A percentile compares a stretch with the other conserved stretches of the same genome.
phyloP scores from a whole-genome alignment of 2,329 filamentous ascomycete species.

The Penicillium sp. region DNA sequence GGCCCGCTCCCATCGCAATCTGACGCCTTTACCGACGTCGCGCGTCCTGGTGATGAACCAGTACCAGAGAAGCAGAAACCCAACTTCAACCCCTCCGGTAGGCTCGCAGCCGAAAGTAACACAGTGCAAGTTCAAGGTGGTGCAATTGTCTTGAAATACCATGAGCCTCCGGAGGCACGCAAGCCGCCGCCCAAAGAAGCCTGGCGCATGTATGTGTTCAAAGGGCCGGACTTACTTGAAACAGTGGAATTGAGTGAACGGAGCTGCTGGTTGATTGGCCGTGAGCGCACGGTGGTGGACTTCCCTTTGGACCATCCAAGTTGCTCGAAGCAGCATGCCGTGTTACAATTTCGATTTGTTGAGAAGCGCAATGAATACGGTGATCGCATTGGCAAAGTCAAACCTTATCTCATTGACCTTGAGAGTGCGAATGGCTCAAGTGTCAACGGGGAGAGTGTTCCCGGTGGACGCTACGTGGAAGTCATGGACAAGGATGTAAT shows the following conservation, averaged over 20 bases:
- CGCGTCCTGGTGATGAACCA: constrained; percentile 27
- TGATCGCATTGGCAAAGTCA: constrained; percentile 72
- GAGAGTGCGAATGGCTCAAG: constrained; percentile 88
- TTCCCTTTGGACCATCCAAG: constrained; percentile 83
- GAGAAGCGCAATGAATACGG: constrained; percentile 83
- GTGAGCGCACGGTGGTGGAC: constrained; percentile 77
- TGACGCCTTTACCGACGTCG: constrained; percentile 42
- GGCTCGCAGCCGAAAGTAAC: constrained; percentile 85
- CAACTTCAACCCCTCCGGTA: constrained; percentile 76
- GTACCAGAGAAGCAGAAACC: constrained; percentile 65
- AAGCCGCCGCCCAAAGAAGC: constrained; percentile 73
- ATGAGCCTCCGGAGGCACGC: constrained; percentile 88
- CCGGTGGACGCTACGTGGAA: constrained; percentile 77
- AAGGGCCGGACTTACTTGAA: constrained; percentile 72
- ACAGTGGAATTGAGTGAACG: constrained; percentile 71
- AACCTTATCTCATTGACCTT: constrained; percentile 87
- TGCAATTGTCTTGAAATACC: constrained; percentile 80
- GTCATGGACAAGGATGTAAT: constrained; percentile 84
- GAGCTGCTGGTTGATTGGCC: constrained; percentile 87
- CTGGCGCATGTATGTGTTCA: constrained; percentile 94
- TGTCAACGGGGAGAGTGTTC: constrained; percentile 71
- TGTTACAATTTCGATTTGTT: constrained; percentile 84
- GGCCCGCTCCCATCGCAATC: constrained; percentile 47
- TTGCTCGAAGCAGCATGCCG: constrained; percentile 91
- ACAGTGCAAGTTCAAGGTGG: constrained; percentile 60